These are phyloP conservation scores for Alternaria incomplexa DNA, from an alignment of 2,329 filamentous ascomycete genomes.

Conservation along the genomic window DNA sequence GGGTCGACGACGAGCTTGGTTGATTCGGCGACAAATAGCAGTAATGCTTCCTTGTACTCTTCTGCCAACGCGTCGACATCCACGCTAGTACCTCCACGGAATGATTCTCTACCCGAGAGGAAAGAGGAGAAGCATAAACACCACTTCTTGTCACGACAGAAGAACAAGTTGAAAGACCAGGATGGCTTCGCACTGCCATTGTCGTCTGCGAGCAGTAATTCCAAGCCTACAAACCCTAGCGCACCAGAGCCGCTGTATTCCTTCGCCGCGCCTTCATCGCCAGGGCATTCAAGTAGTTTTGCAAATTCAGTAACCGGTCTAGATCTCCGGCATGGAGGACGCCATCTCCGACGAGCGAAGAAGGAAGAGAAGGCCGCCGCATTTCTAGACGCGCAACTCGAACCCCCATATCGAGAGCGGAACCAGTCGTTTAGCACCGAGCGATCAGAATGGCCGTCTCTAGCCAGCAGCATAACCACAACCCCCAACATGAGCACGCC, in stretches of 20 bases:
- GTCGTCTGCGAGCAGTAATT: constrained; percentile 79
- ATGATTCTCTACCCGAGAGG: constrained; percentile 57
- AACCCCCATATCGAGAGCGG: constrained; percentile 42
- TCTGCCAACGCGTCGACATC: constrained; percentile 78
- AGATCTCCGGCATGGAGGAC: constrained; percentile 77
- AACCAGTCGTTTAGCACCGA: constrained; percentile 49
- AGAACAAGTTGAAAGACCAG: constrained; percentile 75
- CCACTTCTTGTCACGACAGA: constrained; percentile 79
- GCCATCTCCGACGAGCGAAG: constrained; percentile 77
- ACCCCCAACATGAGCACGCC: constrained; percentile 31
- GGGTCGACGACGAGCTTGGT: constrained; percentile 73
- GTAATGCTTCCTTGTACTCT: constrained; percentile 70
- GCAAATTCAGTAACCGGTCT: constrained; percentile 82
- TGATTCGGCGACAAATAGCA: constrained; percentile 63
- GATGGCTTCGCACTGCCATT: constrained; percentile 73
- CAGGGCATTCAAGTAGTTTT: constrained; percentile 71
- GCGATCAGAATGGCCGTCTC: constrained; percentile 46
- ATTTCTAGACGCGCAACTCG: constrained; percentile 42
- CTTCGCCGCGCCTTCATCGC: constrained; percentile 76
- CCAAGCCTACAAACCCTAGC: constrained; percentile 74
- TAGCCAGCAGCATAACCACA: constrained; percentile 29
- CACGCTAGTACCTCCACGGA: constrained; percentile 68
- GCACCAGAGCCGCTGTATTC: constrained; percentile 80
- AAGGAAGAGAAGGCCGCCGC: constrained; percentile 58
- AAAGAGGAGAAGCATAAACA: constrained; percentile 78